Evolutionary conservation across 2,329 filamentous ascomycete genomes (phyloP).

Genomic region (Teratosphaeria pseudoeucalypti): DNA sequence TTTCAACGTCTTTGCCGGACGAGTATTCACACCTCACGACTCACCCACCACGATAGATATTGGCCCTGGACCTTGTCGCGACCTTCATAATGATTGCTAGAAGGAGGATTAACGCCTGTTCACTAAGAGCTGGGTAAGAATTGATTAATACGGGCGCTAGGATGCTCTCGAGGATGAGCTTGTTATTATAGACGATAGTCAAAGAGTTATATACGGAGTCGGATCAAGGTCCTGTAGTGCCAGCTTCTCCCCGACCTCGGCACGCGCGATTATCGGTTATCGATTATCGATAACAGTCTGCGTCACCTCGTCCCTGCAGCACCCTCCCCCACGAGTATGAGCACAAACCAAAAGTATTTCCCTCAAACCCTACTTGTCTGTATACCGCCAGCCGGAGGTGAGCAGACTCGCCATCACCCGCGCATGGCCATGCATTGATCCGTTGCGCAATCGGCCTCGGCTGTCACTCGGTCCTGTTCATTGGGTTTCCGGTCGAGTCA

Average conservation of each 20-base stretch:
- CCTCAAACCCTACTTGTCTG: neutral
- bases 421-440: neutral
- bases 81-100: too few species aligned
- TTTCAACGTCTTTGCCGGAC: too few species aligned
- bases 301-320: neutral
- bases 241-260: neutral
- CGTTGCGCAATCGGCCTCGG: neutral
- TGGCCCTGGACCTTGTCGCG: too few species aligned
- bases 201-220: too few species aligned
- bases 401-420: neutral
- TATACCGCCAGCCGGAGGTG: neutral
- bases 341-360: neutral
- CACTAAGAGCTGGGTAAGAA: too few species aligned
- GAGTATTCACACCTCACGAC: too few species aligned
- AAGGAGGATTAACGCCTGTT: too few species aligned
- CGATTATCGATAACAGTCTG: neutral
- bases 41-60: too few species aligned
- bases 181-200: too few species aligned
- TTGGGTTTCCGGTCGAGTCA: neutral
- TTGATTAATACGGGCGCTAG: too few species aligned
- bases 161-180: neutral
- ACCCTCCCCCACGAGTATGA: neutral
- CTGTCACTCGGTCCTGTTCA: neutral
- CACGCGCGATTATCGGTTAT: neutral
- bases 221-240: neutral